Conservation (phyloP, 1,284 basidiomycete genomes). For the Tetrapyrgos nigripes region DNA sequence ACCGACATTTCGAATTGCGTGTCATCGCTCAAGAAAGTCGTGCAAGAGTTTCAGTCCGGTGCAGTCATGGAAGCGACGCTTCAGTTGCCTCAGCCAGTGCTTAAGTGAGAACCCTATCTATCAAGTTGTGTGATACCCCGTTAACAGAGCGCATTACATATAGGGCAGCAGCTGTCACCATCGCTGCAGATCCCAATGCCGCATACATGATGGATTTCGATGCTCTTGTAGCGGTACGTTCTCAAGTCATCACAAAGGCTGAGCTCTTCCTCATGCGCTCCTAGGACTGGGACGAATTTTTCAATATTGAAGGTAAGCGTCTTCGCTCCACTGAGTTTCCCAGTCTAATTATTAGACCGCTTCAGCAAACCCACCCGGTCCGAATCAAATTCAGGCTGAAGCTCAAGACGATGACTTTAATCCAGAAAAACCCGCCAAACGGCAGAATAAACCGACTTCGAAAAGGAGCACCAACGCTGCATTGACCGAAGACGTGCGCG, state of each 20-base stretch:
- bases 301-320: constrained; percentile 47
- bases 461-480: constrained; percentile 38
- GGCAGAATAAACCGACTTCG: constrained; percentile 34
- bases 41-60: constrained; percentile 62
- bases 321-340: neutral
- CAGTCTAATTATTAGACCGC: neutral
- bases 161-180: constrained; percentile 66
- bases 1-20: constrained; percentile 83
- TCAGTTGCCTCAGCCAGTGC: constrained; percentile 72
- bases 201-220: constrained; percentile 70
- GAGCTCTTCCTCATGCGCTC: neutral
- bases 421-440: constrained; percentile 54
- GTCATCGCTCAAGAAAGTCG: constrained; percentile 74
- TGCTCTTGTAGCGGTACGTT: constrained; percentile 65
- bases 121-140: neutral
- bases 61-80: constrained; percentile 53
- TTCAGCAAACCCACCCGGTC: neutral
- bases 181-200: constrained; percentile 59
- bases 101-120: constrained; percentile 51
- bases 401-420: constrained; percentile 46
- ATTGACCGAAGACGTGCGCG: constrained; percentile 51
- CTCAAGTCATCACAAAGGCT: neutral
- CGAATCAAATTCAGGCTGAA: constrained; percentile 9
- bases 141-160: neutral
- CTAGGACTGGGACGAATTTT: constrained; percentile 71